Conservation (phyloP, 148 eudicot species). For the Camellia sinensis region DNA sequence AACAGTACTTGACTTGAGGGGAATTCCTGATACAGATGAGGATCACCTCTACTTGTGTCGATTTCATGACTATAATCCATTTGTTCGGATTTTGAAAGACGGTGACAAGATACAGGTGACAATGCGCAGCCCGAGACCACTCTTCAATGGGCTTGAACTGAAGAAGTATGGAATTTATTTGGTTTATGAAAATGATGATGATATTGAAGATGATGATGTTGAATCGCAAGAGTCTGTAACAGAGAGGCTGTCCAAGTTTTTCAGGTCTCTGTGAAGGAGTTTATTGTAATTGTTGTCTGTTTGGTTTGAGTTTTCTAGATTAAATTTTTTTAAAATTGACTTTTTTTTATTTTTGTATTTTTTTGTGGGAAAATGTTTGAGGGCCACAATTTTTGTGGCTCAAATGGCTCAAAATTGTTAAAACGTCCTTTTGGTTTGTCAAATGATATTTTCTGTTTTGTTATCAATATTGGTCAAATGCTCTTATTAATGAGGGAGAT, state of each 20-base stretch:
- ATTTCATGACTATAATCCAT: constrained; percentile 33
- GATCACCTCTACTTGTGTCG: constrained; percentile 53
- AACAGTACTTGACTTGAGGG: constrained; percentile 27
- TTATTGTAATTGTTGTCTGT: background rate
- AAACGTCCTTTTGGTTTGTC: too few species aligned
- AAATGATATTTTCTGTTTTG: too few species aligned
- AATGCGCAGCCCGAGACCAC: background rate
- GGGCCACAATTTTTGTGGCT: too few species aligned
- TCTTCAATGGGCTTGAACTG: constrained; percentile 33
- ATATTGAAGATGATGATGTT: constrained; percentile 15
- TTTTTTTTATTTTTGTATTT: too few species aligned
- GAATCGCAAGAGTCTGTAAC: background rate
- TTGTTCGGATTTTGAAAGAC: constrained; percentile 35
- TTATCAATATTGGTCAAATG: too few species aligned
- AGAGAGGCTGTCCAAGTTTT: constrained; percentile 2
- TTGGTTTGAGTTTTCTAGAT: too few species aligned
- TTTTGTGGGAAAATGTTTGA: too few species aligned
- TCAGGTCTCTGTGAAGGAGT: background rate
- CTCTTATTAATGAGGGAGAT: too few species aligned
- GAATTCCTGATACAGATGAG: constrained; percentile 38
- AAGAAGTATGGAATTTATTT: constrained; percentile 38
- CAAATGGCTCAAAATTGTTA: too few species aligned
- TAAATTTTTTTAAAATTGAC: too few species aligned
- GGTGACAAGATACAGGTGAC: constrained; percentile 43
- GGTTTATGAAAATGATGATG: constrained; percentile 59